phyloP scores from a whole-genome alignment of 2,329 filamentous ascomycete genomes.

The Neofusicoccum sp. region DNA sequence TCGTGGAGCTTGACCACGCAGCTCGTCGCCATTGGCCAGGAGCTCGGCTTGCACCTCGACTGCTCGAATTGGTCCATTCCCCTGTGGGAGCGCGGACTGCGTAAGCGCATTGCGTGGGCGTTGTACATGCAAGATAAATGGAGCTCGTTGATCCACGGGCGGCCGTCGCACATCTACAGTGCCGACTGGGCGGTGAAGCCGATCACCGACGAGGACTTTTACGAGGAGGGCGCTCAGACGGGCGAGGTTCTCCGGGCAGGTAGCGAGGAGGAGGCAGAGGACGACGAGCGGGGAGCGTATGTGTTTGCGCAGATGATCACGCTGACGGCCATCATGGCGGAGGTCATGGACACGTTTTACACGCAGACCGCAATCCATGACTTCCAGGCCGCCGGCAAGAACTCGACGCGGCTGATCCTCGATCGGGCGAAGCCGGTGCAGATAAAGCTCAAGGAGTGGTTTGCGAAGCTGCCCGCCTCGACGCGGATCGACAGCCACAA shows the following conservation, averaged over 20 bases:
- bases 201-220: conserved; percentile 67
- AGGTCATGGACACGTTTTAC: conserved; percentile 81
- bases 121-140: conserved; percentile 94
- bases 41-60: conserved; percentile 85
- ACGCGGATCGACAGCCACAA: conserved; percentile 62
- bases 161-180: conserved; percentile 72
- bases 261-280: conserved; percentile 57
- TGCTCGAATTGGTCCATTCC: conserved; percentile 86
- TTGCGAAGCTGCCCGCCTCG: conserved; percentile 62
- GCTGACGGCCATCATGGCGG: conserved; percentile 71
- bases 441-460: conserved; percentile 80
- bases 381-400: conserved; percentile 63
- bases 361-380: conserved; percentile 72
- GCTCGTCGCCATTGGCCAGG: conserved; percentile 80
- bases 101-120: conserved; percentile 86
- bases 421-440: conserved; percentile 78
- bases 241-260: conserved; percentile 27
- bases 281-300: conserved; percentile 66
- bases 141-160: conserved; percentile 80
- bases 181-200: conserved; percentile 74
- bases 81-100: conserved; percentile 78
- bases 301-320: conserved; percentile 74
- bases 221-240: conserved; percentile 63
- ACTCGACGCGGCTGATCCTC: conserved; percentile 70
- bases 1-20: conserved; percentile 86